Evolutionary conservation across 1,284 basidiomycete genomes (phyloP).

Genomic region (Ustilago esculenta): DNA sequence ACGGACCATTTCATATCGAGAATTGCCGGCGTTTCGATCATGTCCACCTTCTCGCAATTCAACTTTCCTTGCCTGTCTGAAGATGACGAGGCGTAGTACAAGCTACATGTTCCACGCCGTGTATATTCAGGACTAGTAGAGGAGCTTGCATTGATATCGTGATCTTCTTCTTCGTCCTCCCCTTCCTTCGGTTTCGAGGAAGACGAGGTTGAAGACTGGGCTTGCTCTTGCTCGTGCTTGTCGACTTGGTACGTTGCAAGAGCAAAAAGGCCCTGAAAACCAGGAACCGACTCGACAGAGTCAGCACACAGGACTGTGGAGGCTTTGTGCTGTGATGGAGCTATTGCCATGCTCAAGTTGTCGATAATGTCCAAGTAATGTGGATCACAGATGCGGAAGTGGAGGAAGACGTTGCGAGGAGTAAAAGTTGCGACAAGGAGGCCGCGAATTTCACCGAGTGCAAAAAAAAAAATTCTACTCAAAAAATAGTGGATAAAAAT

Average conservation of each 20-base stretch:
- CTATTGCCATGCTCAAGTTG: conserved; percentile 4
- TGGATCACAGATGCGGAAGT: not conserved
- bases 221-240: conserved; percentile 44
- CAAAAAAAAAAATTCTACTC: not conserved
- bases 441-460: conserved; percentile 18
- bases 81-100: conserved; percentile 19
- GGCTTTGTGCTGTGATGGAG: conserved; percentile 35
- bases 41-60: conserved; percentile 18
- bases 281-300: conserved; percentile 61
- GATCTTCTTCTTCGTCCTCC: conserved; percentile 10
- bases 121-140: conserved; percentile 49
- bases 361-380: too few species aligned
- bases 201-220: conserved; percentile 15
- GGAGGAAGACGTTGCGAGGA: not conserved
- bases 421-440: conserved; percentile 2
- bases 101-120: conserved; percentile 48
- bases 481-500: too few species aligned
- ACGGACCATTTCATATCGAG: conserved; percentile 65
- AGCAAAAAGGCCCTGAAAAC: conserved; percentile 50
- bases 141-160: conserved; percentile 1
- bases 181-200: not conserved
- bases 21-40: conserved; percentile 54
- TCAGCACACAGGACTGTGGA: conserved; percentile 63
- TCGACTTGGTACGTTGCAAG: conserved; percentile 66
- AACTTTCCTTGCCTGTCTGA: conserved; percentile 9